A percentile compares a stretch with the other conserved stretches of the same genome.
These are phyloP conservation scores for Xylaria flabelliformis DNA, from an alignment of 495 filamentous ascomycete species.

Conservation along the genomic window DNA sequence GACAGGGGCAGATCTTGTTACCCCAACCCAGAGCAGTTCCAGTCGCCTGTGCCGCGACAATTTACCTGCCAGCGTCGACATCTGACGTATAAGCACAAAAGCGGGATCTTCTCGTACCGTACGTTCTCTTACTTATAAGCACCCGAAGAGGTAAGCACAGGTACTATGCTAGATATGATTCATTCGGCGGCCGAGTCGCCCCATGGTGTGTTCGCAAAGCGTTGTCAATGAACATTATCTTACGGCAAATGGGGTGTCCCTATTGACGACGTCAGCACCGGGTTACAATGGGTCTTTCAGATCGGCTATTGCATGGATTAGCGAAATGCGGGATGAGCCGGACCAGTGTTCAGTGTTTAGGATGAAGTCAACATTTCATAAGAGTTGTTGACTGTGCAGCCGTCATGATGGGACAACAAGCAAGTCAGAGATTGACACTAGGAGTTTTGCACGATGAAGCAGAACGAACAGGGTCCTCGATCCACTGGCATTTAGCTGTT, in stretches of 20 bases:
- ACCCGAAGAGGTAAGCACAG: neutral
- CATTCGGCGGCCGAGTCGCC: constrained; percentile 16
- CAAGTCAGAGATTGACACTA: neutral
- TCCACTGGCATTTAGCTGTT: neutral
- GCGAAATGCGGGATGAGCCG: constrained; percentile 20
- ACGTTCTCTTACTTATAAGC: neutral
- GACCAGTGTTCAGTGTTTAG: constrained; percentile 7
- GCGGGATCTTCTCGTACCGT: neutral
- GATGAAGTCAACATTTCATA: constrained; percentile 1
- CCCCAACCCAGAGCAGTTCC: constrained; percentile 26
- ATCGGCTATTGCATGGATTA: constrained; percentile 20
- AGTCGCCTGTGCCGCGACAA: constrained; percentile 10
- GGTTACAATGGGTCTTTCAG: constrained; percentile 13
- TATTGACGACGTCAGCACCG: constrained; percentile 25
- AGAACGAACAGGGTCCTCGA: neutral
- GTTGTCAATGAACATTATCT: neutral
- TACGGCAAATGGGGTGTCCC: neutral
- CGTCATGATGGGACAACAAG: constrained; percentile 1
- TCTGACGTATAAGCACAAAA: constrained; percentile 4
- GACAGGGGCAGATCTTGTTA: constrained; percentile 15
- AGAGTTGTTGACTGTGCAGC: neutral
- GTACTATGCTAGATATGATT: constrained; percentile 10
- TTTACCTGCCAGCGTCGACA: neutral
- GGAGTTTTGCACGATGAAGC: neutral
- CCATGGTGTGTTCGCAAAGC: constrained; percentile 29